Evolutionary conservation across 2,329 filamentous ascomycete species (phyloP).

Genomic region (Sporothrix dimorphospora): DNA sequence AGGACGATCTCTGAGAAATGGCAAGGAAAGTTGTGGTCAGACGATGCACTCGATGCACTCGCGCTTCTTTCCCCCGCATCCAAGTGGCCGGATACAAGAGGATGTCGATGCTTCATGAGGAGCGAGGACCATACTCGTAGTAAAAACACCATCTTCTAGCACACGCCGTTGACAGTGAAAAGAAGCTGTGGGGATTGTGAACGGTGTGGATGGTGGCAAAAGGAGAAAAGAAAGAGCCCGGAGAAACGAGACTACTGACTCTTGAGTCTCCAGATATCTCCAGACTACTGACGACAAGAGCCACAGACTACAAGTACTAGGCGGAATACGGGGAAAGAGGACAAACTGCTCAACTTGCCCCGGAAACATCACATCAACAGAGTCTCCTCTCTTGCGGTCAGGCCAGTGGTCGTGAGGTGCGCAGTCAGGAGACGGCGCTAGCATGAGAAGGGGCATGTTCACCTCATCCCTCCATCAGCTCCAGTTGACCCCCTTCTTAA

Average conservation of each 20-base stretch:
- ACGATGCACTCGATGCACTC: background rate
- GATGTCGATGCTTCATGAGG: background rate
- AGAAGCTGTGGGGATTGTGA: too few relatives aligned
- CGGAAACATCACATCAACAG: background rate
- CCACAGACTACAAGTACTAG: slow-evolving; percentile 13
- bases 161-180: too few relatives aligned
- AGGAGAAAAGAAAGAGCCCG: background rate
- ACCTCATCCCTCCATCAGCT: background rate
- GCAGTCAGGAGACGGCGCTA: background rate
- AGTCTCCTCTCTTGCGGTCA: background rate
- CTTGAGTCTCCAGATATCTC: slow-evolving; percentile 4
- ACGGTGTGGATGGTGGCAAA: too few relatives aligned
- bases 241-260: slow-evolving; percentile 17
- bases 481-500: background rate
- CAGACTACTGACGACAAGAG: slow-evolving; percentile 20
- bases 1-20: background rate
- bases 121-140: background rate
- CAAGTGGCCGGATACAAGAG: background rate
- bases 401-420: background rate
- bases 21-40: background rate
- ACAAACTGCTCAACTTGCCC: slow-evolving; percentile 1
- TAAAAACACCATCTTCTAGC: background rate
- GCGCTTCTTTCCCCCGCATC: background rate
- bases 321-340: slow-evolving; percentile 8
- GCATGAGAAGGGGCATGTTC: too few relatives aligned